phyloP scores from a whole-genome alignment of 495 filamentous ascomycete species.

The Neurospora intermedia region DNA sequence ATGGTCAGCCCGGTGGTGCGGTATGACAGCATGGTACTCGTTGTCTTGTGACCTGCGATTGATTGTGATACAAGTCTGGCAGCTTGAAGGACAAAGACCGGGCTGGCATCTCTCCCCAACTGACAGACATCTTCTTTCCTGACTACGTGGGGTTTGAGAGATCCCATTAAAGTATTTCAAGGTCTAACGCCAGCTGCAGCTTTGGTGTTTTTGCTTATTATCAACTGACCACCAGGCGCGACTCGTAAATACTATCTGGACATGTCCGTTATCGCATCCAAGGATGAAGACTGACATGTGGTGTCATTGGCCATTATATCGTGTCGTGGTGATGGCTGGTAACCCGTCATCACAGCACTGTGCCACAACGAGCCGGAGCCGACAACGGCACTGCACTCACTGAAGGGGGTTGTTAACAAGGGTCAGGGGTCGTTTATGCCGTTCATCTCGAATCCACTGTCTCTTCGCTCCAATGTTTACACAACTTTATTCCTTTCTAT shows the following conservation, averaged over 20 bases:
- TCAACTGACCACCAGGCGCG: neutral
- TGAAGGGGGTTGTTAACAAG: neutral
- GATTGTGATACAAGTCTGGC: neutral
- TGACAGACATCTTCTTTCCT: neutral
- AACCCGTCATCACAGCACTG: neutral
- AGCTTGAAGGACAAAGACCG: neutral
- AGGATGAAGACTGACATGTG: neutral
- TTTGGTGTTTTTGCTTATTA: neutral
- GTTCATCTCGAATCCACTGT: neutral
- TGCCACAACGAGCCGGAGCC: neutral
- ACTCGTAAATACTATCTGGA: neutral
- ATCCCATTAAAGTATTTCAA: neutral
- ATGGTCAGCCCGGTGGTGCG: neutral
- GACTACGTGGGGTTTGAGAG: neutral
- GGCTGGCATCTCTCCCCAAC: neutral
- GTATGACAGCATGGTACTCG: neutral
- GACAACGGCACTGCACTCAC: neutral
- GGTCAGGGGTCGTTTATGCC: neutral
- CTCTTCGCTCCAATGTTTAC: neutral
- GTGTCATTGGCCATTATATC: neutral
- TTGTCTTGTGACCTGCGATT: neutral
- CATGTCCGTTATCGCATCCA: neutral
- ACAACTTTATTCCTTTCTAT: neutral
- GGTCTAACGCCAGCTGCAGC: neutral
- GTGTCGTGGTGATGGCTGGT: neutral